Evolutionary conservation across 371 early-diverging fungal genomes (phyloP).

Genomic region (Mortierella sp.): DNA sequence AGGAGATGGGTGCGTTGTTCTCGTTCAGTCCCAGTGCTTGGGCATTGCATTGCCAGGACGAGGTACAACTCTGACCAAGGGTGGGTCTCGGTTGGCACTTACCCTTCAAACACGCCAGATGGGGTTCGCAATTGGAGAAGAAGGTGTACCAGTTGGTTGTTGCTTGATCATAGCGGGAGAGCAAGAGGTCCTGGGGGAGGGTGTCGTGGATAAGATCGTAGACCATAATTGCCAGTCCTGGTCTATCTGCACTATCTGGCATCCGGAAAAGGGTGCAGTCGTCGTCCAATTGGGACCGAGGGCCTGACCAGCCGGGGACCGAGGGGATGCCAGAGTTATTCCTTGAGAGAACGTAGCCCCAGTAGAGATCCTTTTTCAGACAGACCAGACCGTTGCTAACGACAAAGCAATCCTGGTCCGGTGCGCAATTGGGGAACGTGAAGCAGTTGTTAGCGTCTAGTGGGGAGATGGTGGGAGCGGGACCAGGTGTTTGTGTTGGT

Average conservation of each 20-base stretch:
- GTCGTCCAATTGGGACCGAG: conserved; percentile 29
- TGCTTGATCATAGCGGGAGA: conserved; percentile 36
- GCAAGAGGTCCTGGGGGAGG: conserved; percentile 31
- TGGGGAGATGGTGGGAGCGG: conserved; percentile 16
- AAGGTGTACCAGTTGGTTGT: conserved; percentile 42
- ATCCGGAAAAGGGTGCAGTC: conserved; percentile 41
- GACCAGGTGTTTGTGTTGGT: conserved; percentile 25
- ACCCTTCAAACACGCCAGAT: conserved; percentile 35
- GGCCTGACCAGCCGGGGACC: conserved; percentile 52
- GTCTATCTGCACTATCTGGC: conserved; percentile 29
- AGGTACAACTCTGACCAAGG: conserved; percentile 36
- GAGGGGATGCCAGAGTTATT: conserved; percentile 44
- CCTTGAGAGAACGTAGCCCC: conserved; percentile 48
- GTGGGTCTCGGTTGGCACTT: conserved; percentile 39
- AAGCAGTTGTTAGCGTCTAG: conserved; percentile 44
- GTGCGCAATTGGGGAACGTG: conserved; percentile 15
- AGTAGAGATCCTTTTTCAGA: conserved; percentile 26
- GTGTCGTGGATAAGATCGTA: conserved; percentile 46
- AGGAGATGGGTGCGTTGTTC: conserved; percentile 39
- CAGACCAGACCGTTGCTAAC: conserved; percentile 41
- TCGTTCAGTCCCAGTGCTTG: conserved; percentile 49
- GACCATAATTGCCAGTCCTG: conserved; percentile 40
- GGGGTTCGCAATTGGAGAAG: conserved; percentile 46
- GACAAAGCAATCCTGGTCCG: conserved; percentile 42
- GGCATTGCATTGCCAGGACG: conserved; percentile 53